phyloP scores from a whole-genome alignment of 306 rosid genomes.

The Corylus heterophylla region DNA sequence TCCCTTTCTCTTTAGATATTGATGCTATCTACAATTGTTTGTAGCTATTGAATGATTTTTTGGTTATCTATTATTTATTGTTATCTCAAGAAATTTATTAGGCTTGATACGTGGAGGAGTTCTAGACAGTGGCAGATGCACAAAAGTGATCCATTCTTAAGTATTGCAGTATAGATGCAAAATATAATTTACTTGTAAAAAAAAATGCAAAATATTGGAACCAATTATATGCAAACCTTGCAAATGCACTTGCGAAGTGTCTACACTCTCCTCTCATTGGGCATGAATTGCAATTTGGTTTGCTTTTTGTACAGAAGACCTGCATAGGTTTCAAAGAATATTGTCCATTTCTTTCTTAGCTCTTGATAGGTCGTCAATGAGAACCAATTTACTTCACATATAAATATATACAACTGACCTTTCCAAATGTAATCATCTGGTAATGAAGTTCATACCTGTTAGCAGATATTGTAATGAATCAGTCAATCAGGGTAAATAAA shows the following conservation, averaged over 20 bases:
- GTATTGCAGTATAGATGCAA: neutral
- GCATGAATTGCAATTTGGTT: conserved; percentile 98
- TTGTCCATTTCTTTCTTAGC: conserved; percentile 29
- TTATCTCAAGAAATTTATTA: neutral
- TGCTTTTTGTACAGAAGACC: conserved; percentile 98
- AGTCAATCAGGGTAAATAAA: conserved; percentile 5
- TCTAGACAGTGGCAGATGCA: neutral
- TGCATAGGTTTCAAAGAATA: conserved; percentile 39
- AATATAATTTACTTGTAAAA: neutral
- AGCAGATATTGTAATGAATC: conserved; percentile 27
- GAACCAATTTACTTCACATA: conserved; percentile 4
- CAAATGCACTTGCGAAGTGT: conserved; percentile 98
- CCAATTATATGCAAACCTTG: conserved; percentile 58
- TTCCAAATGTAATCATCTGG: conserved; percentile 99
- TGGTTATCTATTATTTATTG: neutral
- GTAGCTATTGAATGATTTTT: neutral
- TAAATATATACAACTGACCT: conserved; percentile 52
- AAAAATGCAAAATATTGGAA: conserved; percentile 10
- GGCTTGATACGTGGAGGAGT: neutral
- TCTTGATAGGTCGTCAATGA: conserved; percentile 23
- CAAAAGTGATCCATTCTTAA: conserved; percentile 1
- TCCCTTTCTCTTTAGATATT: neutral
- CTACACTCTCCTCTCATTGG: conserved; percentile 99
- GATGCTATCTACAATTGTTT: conserved; percentile 1
- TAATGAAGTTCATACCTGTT: conserved; percentile 96